These are phyloP conservation scores for Blastocladiella emersonii DNA, from an alignment of 371 early-diverging fungal genomes.

Conservation along the genomic window DNA sequence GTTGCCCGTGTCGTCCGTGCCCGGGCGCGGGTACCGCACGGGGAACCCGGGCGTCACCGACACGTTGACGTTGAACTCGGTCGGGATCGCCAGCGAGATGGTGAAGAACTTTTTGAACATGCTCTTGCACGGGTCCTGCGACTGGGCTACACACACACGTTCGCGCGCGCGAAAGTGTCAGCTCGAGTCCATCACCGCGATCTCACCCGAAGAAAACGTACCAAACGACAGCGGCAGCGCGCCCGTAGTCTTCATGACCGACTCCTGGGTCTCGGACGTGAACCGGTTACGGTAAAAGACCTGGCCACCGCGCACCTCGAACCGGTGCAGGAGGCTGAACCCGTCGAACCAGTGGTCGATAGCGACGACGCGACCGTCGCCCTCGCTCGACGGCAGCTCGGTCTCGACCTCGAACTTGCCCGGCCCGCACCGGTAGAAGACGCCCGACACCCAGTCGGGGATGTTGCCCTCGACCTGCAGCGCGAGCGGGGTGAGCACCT, in stretches of 20 bases:
- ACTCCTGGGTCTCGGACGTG: constrained; percentile 49
- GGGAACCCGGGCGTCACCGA: constrained; percentile 43
- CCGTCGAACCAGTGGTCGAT: constrained; percentile 50
- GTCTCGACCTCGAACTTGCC: constrained; percentile 44
- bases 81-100: background rate
- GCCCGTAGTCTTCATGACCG: constrained; percentile 45
- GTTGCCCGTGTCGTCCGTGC: constrained; percentile 11
- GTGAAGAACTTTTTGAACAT: constrained; percentile 9
- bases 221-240: constrained; percentile 26
- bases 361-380: background rate
- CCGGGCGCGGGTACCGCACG: constrained; percentile 21
- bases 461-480: constrained; percentile 29
- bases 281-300: constrained; percentile 43
- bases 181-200: background rate
- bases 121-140: constrained; percentile 6
- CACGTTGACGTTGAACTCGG: constrained; percentile 20
- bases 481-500: constrained; percentile 8
- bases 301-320: constrained; percentile 38
- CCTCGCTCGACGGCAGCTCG: constrained; percentile 20
- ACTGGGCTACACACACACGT: background rate
- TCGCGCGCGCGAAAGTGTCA: background rate
- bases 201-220: background rate
- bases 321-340: constrained; percentile 41
- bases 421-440: constrained; percentile 33
- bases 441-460: constrained; percentile 47